phyloP scores from a whole-genome alignment of 225 moss, liverwort and hornwort genomes.

The Climacium dendroides region DNA sequence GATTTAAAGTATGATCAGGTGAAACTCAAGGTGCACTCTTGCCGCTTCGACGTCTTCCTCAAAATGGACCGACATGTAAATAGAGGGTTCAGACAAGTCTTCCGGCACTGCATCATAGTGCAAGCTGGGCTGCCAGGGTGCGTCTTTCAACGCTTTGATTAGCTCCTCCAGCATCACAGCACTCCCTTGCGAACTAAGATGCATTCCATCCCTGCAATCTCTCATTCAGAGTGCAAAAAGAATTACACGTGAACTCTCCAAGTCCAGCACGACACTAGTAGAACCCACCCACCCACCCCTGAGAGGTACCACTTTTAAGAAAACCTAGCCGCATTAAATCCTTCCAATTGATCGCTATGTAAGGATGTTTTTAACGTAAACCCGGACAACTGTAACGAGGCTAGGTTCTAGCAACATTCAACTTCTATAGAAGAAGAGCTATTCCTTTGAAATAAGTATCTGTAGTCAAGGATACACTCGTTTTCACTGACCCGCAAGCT shows the following conservation, averaged over 20 bases:
- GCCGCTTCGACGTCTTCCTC: slow-evolving; percentile 13
- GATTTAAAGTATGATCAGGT: background rate
- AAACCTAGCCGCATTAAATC: background rate
- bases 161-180: slow-evolving; percentile 50
- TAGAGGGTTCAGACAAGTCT: slow-evolving; percentile 15
- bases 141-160: slow-evolving; percentile 17
- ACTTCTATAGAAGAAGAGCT: background rate
- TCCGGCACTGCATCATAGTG: slow-evolving; percentile 29
- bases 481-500: slow-evolving; percentile 50
- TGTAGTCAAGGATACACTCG: background rate
- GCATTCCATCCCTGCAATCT: slow-evolving; percentile 84
- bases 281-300: background rate
- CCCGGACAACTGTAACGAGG: background rate
- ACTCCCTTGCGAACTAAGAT: slow-evolving; percentile 58
- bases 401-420: background rate
- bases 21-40: background rate
- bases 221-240: background rate
- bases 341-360: background rate
- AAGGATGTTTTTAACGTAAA: background rate
- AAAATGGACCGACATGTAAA: slow-evolving; percentile 23
- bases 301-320: background rate
- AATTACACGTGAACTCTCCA: background rate
- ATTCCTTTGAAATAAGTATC: background rate
- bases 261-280: background rate
- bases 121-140: slow-evolving; percentile 47